These are phyloP conservation scores for Wallemia ichthyophaga DNA, from an alignment of 1,284 basidiomycete genomes.

Conservation along the genomic window DNA sequence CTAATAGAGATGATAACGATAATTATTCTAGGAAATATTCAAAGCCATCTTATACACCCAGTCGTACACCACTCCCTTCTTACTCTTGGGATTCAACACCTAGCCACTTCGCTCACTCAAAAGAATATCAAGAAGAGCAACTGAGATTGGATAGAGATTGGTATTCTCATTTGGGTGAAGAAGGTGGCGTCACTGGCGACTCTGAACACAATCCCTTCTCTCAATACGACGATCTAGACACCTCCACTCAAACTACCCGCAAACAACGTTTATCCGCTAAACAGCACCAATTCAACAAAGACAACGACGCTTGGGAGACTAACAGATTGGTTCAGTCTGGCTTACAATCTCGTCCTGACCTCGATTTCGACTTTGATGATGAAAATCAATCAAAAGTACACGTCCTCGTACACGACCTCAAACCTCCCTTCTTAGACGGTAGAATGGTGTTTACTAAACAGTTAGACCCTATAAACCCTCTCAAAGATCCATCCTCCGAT, in stretches of 20 bases:
- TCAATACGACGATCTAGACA: constrained; percentile 58
- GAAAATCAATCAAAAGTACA: constrained; percentile 86
- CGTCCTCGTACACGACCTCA: constrained; percentile 84
- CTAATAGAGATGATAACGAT: constrained; percentile 21
- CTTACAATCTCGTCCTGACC: constrained; percentile 48
- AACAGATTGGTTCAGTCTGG: constrained; percentile 92
- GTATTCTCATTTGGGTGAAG: constrained; percentile 58
- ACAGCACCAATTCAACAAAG: constrained; percentile 31
- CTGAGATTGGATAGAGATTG: constrained; percentile 64
- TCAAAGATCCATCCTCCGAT: constrained; percentile 73
- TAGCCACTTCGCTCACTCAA: constrained; percentile 15
- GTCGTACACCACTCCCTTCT: too few species aligned
- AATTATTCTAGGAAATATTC: constrained; percentile 21
- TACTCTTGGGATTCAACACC: background rate
- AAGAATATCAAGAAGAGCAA: constrained; percentile 89
- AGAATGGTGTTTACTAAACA: constrained; percentile 88
- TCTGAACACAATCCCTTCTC: constrained; percentile 76
- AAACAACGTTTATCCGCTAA: background rate
- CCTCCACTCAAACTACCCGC: constrained; percentile 17
- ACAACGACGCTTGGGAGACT: constrained; percentile 93
- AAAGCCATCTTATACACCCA: too few species aligned
- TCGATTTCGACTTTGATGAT: constrained; percentile 64
- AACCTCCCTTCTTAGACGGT: constrained; percentile 91
- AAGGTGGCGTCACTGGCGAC: constrained; percentile 46
- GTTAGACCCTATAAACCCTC: constrained; percentile 85